Percentiles rank a stretch among this genome's conserved stretches.
Conservation (phyloP, 2,329 filamentous ascomycete species). For the Penicillium decumbens region DNA sequence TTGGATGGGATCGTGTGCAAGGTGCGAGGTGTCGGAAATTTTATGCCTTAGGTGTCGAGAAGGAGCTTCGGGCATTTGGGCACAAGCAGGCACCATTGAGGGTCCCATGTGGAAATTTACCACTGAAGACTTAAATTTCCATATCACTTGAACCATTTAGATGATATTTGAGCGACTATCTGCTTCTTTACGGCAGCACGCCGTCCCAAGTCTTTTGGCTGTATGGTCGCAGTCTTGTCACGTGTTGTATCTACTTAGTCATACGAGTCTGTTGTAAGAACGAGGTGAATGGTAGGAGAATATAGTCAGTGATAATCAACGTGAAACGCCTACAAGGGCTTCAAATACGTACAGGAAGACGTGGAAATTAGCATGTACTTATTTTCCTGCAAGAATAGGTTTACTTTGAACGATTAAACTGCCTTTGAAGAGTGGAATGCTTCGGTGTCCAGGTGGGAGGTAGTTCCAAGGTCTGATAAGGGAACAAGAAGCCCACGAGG, state of each 20-base stretch:
- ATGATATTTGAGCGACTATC: not conserved
- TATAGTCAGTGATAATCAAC: not conserved
- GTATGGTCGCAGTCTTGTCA: not conserved
- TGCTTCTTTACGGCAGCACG: not conserved
- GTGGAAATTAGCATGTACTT: too few species aligned
- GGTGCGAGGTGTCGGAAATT: constrained; percentile 23
- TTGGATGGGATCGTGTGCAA: constrained; percentile 20
- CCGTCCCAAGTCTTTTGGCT: not conserved
- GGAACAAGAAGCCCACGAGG: too few species aligned
- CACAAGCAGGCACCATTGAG: not conserved
- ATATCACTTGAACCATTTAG: not conserved
- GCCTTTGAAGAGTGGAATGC: too few species aligned
- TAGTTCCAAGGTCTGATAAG: too few species aligned
- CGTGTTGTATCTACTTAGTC: not conserved
- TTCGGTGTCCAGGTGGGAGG: too few species aligned
- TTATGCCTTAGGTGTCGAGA: constrained; percentile 21
- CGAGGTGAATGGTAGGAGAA: not conserved
- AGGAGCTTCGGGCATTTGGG: constrained; percentile 17
- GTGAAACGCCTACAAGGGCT: not conserved
- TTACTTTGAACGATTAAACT: too few species aligned
- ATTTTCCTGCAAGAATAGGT: too few species aligned
- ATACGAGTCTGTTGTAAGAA: not conserved
- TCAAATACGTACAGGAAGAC: too few species aligned
- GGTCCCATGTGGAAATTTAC: not conserved
- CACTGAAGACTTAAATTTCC: not conserved